Conservation (phyloP, 2,329 filamentous ascomycete genomes). For the Calonectria hongkongensis region DNA sequence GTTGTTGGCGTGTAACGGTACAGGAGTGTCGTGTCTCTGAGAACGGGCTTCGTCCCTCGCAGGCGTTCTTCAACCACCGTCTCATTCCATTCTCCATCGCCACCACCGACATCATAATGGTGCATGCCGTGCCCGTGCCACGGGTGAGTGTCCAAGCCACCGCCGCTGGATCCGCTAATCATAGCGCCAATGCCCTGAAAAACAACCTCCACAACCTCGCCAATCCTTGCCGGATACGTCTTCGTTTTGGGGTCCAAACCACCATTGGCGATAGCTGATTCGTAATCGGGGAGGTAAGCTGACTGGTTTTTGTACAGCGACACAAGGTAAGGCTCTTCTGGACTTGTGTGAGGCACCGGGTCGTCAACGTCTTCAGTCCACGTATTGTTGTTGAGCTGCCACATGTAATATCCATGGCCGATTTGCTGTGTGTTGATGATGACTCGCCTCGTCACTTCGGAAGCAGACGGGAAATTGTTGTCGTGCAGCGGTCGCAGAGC, state of each 20-base stretch:
- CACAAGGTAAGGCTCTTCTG: background rate
- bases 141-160: conserved; percentile 15
- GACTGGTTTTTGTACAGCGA: conserved; percentile 15
- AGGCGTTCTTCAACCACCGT: background rate
- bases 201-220: conserved; percentile 21
- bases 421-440: conserved; percentile 15
- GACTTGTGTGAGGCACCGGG: conserved; percentile 6
- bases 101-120: conserved; percentile 6
- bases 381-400: conserved; percentile 16
- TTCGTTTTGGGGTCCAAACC: conserved; percentile 3
- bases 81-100: background rate
- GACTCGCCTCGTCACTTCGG: conserved; percentile 15
- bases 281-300: conserved; percentile 11
- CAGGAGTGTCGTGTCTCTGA: conserved; percentile 5
- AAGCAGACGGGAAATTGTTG: conserved; percentile 8
- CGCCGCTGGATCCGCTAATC: background rate
- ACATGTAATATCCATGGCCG: conserved; percentile 1
- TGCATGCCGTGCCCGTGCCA: conserved; percentile 19
- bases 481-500: conserved; percentile 1
- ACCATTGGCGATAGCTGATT: background rate
- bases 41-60: background rate
- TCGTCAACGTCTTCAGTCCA: background rate
- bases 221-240: conserved; percentile 10
- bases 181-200: conserved; percentile 2
- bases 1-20: conserved; percentile 21